Conservation (phyloP, 805 yeast species). For the Citeromyces nyonsensis region DNA sequence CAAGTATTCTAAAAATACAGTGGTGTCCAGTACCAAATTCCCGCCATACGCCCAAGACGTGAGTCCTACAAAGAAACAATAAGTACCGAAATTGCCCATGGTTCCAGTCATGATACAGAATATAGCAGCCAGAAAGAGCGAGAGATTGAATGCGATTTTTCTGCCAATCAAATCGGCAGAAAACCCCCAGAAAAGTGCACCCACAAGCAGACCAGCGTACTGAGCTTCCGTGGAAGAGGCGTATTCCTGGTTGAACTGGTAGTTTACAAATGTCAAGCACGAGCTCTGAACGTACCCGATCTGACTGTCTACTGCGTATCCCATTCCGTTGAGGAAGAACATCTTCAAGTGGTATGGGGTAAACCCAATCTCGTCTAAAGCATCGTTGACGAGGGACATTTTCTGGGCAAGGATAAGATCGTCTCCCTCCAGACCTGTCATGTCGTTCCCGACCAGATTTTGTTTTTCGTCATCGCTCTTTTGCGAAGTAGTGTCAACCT, state of each 20-base stretch:
- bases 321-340: conserved; percentile 37
- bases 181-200: conserved; percentile 42
- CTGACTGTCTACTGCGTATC: conserved; percentile 40
- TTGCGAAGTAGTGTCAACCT: no score
- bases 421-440: conserved; percentile 13
- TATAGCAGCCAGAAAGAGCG: conserved; percentile 28
- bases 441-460: no score
- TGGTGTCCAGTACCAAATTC: conserved; percentile 36
- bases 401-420: conserved; percentile 23
- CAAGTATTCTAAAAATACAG: conserved; percentile 34
- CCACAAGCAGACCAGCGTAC: conserved; percentile 34
- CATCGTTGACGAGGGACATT: conserved; percentile 29
- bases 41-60: conserved; percentile 37
- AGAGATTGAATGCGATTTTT: conserved; percentile 30
- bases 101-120: conserved; percentile 42
- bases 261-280: conserved; percentile 27
- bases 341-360: conserved; percentile 36
- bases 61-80: conserved; percentile 29
- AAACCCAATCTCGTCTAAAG: conserved; percentile 47
- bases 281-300: conserved; percentile 29
- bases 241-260: conserved; percentile 26
- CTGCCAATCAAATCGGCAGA: conserved; percentile 41
- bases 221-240: conserved; percentile 28
- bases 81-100: conserved; percentile 29
- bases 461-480: no score